A percentile compares a stretch with the other conserved stretches of the same genome.
Evolutionary conservation across 2,329 filamentous ascomycete genomes (phyloP).

Genomic region (Rhynchosporium secalis): DNA sequence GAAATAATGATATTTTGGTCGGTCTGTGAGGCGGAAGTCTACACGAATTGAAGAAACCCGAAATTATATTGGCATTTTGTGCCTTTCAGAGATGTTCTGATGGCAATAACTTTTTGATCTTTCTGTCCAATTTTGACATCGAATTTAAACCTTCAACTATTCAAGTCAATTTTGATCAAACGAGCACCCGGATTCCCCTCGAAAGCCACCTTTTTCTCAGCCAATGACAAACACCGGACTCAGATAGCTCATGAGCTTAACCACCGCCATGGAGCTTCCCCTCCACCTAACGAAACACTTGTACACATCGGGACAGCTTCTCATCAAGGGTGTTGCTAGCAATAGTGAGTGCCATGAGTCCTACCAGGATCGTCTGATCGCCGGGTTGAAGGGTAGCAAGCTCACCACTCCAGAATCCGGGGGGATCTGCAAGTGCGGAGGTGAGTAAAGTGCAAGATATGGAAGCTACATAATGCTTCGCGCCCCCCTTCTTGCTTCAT

Average conservation of each 20-base stretch:
- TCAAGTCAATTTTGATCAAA: background rate
- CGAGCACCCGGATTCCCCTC: background rate
- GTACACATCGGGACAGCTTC: slow-evolving; percentile 17
- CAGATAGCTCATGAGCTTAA: slow-evolving; percentile 14
- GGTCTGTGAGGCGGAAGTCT: background rate
- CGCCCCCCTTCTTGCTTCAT: background rate
- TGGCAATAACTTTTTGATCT: too few relatives aligned
- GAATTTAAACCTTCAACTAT: background rate
- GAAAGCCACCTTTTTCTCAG: background rate
- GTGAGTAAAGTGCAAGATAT: slow-evolving; percentile 12
- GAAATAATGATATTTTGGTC: background rate
- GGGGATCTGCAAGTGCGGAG: slow-evolving; percentile 29
- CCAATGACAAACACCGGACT: slow-evolving; percentile 6
- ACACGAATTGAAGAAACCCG: background rate
- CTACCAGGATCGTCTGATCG: slow-evolving; percentile 27
- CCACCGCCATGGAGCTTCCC: slow-evolving; percentile 9
- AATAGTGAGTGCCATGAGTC: slow-evolving; percentile 5
- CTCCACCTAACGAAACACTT: slow-evolving; percentile 18
- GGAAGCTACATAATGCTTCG: slow-evolving; percentile 22
- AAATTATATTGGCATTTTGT: too few relatives aligned
- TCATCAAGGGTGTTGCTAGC: slow-evolving; percentile 13
- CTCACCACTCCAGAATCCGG: slow-evolving; percentile 15
- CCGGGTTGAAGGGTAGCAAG: slow-evolving; percentile 8
- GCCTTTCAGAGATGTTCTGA: too few relatives aligned
- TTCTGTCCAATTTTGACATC: background rate